Base-by-base conservation (phyloP, 106 monocot genomes). In the Dactylorhiza incarnata region DNA sequence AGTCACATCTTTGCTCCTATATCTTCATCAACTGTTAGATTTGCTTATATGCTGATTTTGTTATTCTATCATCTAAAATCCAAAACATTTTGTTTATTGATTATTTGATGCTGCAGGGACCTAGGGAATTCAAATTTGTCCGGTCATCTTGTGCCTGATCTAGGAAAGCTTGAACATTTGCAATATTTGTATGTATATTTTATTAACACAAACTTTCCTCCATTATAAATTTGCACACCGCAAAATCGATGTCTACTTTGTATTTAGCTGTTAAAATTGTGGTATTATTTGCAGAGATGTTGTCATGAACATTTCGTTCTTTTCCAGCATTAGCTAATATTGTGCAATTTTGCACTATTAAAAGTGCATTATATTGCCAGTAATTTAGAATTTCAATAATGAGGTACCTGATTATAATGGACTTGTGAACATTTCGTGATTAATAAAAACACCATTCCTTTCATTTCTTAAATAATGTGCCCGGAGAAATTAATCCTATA, bases 111-210 rank as follows among this genome's bases (percentile, higher is more conserved):
- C 29, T 84, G 47, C 81, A 94, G 94, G 73, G 94, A 94, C 73
- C 75, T 94, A 10, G 94, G 94, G 9, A 91, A 87, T 85, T 87
- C 91, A 76, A 89, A 94, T 74, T 80, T 94, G 58, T 85, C 89
- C 46, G 94, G 94, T 11, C 83, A 87, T 66, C 82, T 94, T 75
- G 89, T 87, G 26, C 87, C 91, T 72, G 94, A 87, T 72, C 86
- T 94, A 83, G 91, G 89, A 50, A 86, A 81, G 65, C 88, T 94
- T 74, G 91, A 91, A 75, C 86, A 94, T 81, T 80, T 90, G 69
- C 90, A 91, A 52, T 94, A 94, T 81, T 78, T 94, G 91, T 94
- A 84, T 89, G 86, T 70, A 25, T 75, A 22, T 74, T 24, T 5
- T 22, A 45, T 10, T 17, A 45, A 68, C 16, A 44, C 44, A 15